Conservation (phyloP, 1,284 basidiomycete species). For the Cryptococcus sp. region DNA sequence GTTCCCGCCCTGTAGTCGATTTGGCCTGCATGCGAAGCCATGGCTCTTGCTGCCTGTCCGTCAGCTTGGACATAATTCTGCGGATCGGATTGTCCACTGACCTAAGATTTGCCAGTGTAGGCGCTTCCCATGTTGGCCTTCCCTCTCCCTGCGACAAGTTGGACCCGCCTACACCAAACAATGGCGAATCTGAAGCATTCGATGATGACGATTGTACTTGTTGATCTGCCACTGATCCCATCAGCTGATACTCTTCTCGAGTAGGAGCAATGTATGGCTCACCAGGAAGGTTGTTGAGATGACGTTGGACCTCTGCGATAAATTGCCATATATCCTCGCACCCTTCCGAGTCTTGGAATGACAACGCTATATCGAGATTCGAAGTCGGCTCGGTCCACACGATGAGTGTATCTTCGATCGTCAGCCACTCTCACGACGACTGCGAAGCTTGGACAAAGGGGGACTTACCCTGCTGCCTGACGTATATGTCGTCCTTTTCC, state of each 20-base stretch:
- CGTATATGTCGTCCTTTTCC: constrained; percentile 72
- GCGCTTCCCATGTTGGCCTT: constrained; percentile 29
- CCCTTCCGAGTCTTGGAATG: constrained; percentile 93
- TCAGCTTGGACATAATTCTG: no score
- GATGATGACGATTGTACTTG: constrained; percentile 37
- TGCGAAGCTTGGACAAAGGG: neutral
- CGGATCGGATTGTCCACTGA: constrained; percentile 9
- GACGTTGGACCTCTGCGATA: constrained; percentile 82
- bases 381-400: constrained; percentile 93
- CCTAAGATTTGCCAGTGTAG: constrained; percentile 39
- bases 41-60: constrained; percentile 35
- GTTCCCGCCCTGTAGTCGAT: constrained; percentile 51
- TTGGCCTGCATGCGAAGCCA: constrained; percentile 40
- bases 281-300: constrained; percentile 36
- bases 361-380: constrained; percentile 90
- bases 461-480: constrained; percentile 77
- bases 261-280: constrained; percentile 1
- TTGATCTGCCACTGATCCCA: constrained; percentile 8
- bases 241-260: neutral
- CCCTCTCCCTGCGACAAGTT: neutral
- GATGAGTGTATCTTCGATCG: constrained; percentile 79
- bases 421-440: no score
- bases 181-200: constrained; percentile 29
- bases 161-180: constrained; percentile 17
- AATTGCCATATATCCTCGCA: constrained; percentile 98